Conservation (phyloP, 306 rosid species). For the Neltuma alba region DNA sequence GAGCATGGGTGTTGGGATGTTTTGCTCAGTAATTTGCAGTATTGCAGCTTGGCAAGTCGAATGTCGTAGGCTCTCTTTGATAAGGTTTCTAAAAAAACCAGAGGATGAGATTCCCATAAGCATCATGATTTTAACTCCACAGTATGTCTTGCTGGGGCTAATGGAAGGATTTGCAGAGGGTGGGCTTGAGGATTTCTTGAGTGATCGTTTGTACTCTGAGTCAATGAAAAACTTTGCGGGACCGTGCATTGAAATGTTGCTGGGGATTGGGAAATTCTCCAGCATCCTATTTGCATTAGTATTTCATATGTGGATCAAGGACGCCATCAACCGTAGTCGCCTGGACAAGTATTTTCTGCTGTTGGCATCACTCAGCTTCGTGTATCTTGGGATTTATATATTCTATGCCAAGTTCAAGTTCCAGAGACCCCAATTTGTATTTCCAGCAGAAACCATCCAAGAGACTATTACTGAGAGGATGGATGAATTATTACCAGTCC, state of each 20-base stretch:
- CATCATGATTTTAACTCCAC: not conserved
- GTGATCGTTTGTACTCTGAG: not conserved
- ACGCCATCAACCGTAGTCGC: not conserved
- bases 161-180: not conserved
- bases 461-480: not conserved
- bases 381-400: not conserved
- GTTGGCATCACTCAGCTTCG: not conserved
- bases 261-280: not conserved
- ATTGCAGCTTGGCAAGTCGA: not conserved
- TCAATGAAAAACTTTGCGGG: not conserved
- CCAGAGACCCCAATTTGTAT: not conserved
- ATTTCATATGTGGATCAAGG: not conserved
- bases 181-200: not conserved
- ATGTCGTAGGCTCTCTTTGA: not conserved
- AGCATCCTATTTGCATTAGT: not conserved
- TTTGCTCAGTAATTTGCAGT: slow-evolving; percentile 6
- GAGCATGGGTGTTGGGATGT: not conserved
- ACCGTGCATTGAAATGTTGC: not conserved
- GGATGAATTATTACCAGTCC: too few relatives aligned
- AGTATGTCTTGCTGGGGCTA: not conserved
- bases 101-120: not conserved
- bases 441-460: not conserved
- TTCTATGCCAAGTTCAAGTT: not conserved
- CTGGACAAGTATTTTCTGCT: not conserved
- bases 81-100: not conserved